phyloP scores from a whole-genome alignment of 352 stramenopile genomes.

The Aphanomyces euteiches region DNA sequence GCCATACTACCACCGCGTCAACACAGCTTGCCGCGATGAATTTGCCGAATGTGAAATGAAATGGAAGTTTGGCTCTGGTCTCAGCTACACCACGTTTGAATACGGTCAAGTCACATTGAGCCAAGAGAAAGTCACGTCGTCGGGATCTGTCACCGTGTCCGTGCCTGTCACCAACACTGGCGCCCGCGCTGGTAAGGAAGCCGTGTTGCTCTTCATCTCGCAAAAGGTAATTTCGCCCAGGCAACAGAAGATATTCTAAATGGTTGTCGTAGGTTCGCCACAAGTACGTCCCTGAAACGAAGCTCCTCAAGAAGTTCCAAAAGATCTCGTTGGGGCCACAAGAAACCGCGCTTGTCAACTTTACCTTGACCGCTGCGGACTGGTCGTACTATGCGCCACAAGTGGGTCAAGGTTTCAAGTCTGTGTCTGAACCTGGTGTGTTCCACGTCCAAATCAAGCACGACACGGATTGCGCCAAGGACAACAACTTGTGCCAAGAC shows the following conservation, averaged over 20 bases:
- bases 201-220: constrained; percentile 75
- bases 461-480: constrained; percentile 55
- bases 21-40: constrained; percentile 42
- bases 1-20: constrained; percentile 71
- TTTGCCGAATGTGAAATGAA: constrained; percentile 54
- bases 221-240: constrained; percentile 35
- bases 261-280: constrained; percentile 1
- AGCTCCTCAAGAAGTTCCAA: constrained; percentile 71
- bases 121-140: constrained; percentile 36
- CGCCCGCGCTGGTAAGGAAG: constrained; percentile 52
- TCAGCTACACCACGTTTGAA: constrained; percentile 67
- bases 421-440: constrained; percentile 57
- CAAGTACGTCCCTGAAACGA: constrained; percentile 59
- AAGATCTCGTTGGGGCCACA: constrained; percentile 61
- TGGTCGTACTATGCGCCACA: constrained; percentile 63
- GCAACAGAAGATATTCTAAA: too few relatives aligned
- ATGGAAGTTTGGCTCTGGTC: constrained; percentile 60
- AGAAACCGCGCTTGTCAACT: constrained; percentile 40
- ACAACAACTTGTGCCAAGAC: constrained; percentile 43
- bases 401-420: constrained; percentile 55
- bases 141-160: constrained; percentile 40
- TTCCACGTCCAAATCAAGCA: constrained; percentile 69
- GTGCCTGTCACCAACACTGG: constrained; percentile 75
- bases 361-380: constrained; percentile 44
- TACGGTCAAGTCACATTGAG: constrained; percentile 50